phyloP scores from a whole-genome alignment of 2,329 filamentous ascomycete species.

The Cladophialophora chaetospira region DNA sequence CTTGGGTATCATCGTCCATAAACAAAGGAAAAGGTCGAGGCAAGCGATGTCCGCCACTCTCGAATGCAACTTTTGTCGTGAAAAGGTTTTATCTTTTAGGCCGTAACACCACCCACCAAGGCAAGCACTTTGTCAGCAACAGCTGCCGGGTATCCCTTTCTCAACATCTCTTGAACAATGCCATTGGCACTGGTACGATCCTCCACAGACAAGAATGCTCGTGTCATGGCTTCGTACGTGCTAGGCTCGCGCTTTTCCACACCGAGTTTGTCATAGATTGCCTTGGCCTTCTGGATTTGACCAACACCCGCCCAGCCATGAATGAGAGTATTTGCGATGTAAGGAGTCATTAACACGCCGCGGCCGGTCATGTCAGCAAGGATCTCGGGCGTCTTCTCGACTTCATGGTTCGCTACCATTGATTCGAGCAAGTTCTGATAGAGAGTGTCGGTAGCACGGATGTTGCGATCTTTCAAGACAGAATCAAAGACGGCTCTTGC shows the following conservation, averaged over 20 bases:
- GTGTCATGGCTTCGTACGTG: slow-evolving; percentile 98
- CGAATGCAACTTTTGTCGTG: slow-evolving; percentile 8
- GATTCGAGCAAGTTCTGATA: slow-evolving; percentile 97
- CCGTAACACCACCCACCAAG: slow-evolving; percentile 62
- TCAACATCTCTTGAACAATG: slow-evolving; percentile 87
- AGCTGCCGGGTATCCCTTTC: slow-evolving; percentile 84
- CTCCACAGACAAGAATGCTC: slow-evolving; percentile 83
- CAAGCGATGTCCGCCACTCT: slow-evolving; percentile 29
- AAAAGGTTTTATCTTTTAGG: slow-evolving; percentile 14
- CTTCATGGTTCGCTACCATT: slow-evolving; percentile 91
- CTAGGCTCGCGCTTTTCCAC: slow-evolving; percentile 85
- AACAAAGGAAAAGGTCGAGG: slow-evolving; percentile 25
- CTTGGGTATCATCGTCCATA: slow-evolving; percentile 27
- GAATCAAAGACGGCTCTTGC: slow-evolving; percentile 80
- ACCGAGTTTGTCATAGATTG: slow-evolving; percentile 77
- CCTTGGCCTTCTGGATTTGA: slow-evolving; percentile 74
- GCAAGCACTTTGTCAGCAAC: slow-evolving; percentile 94
- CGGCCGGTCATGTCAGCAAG: slow-evolving; percentile 73
- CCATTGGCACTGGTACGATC: slow-evolving; percentile 73
- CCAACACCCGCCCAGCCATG: slow-evolving; percentile 91
- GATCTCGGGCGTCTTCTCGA: slow-evolving; percentile 72
- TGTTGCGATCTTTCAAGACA: slow-evolving; percentile 67
- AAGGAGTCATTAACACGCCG: slow-evolving; percentile 84
- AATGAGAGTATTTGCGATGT: slow-evolving; percentile 97
- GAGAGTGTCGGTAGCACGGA: slow-evolving; percentile 77